Evolutionary conservation across 495 filamentous ascomycete genomes (phyloP), one percentile per base, ranked within the genome.

Genomic region (Chlorociboria aeruginascens): DNA sequence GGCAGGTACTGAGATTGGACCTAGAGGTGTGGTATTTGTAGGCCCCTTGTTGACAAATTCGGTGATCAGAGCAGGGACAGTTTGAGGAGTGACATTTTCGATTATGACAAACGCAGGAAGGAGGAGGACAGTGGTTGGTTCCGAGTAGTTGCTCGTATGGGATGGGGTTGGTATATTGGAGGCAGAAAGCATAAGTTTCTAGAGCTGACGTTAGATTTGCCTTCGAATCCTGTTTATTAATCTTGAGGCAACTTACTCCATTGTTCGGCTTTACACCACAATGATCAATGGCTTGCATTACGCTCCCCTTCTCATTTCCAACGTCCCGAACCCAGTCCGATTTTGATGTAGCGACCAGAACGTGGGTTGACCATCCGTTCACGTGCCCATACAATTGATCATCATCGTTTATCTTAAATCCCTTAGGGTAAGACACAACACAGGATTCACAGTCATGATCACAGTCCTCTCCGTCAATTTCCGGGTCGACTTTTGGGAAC

Each of bases 251-350:
- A 68, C 76, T 55, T 71, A 92, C 85, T 55, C 89, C 89, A 60
- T 90, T 93, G 45, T 60, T 72, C 0, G 84, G 81, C 56, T 77
- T 74, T 28, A 79, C 66, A 8, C 66, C 65, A 7, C 73, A 67
- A 50, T 75, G 76, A 6, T 55, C 49, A 59, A 97, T 77, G 7
- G 89, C 93, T 67, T 93, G 81, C 92, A 98, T 97, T 28, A 98
- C 77, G 59, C 88, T 95, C 1, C 89, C 93, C 63, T 79, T 77
- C 68, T 97, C 92, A 55, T 97, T 85, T 38, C 78, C 81, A 11
- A 97, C 85, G 66, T 95, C 83, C 40, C 85, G 66, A 55, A 89
- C 81, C 92, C 92, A 98, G 66, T 98, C 93, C 17, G 81, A 80
- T 69, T 96, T 94, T 35, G 89, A 88, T 1, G 92, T 98, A 9